Evolutionary conservation across 1,284 basidiomycete genomes (phyloP).

Genomic region (Malassezia arunalokei): DNA sequence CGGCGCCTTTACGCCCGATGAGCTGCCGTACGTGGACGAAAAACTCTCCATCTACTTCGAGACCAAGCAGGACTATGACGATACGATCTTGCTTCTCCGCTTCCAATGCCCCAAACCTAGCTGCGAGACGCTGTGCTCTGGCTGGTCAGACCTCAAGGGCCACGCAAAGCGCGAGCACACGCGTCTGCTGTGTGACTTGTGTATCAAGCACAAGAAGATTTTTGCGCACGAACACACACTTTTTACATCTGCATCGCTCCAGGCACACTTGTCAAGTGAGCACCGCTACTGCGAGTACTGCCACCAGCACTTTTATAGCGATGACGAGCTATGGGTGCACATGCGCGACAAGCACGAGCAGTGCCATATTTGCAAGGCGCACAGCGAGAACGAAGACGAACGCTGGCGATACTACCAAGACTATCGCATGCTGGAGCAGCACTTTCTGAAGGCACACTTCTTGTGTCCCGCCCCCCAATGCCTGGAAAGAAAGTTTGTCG

Average conservation of each 20-base stretch:
- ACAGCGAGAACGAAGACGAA: constrained; percentile 36
- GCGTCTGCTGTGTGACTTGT: constrained; percentile 65
- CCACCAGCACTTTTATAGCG: constrained; percentile 72
- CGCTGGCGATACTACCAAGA: constrained; percentile 35
- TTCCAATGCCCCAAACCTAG: constrained; percentile 48
- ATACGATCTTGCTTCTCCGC: constrained; percentile 75
- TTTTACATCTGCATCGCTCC: constrained; percentile 61
- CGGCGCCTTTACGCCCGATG: constrained; percentile 24
- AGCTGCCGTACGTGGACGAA: constrained; percentile 32
- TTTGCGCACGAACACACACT: constrained; percentile 89
- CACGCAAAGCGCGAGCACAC: constrained; percentile 66
- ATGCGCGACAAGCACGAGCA: constrained; percentile 91
- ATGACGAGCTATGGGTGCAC: constrained; percentile 85
- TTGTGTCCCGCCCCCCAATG: constrained; percentile 66
- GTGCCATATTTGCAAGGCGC: constrained; percentile 68
- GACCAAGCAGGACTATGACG: constrained; percentile 85
- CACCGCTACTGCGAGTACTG: constrained; percentile 88
- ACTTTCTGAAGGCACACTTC: constrained; percentile 54
- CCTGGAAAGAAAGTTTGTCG: constrained; percentile 79
- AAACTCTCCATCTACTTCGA: constrained; percentile 70
- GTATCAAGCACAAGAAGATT: constrained; percentile 79
- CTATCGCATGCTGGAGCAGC: constrained; percentile 42
- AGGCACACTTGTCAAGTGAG: constrained; percentile 60
- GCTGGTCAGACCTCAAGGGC: constrained; percentile 77
- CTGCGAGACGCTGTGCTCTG: constrained; percentile 70